Evolutionary conservation across 306 rosid genomes (phyloP).

Genomic region (Citrullus colocynthis): DNA sequence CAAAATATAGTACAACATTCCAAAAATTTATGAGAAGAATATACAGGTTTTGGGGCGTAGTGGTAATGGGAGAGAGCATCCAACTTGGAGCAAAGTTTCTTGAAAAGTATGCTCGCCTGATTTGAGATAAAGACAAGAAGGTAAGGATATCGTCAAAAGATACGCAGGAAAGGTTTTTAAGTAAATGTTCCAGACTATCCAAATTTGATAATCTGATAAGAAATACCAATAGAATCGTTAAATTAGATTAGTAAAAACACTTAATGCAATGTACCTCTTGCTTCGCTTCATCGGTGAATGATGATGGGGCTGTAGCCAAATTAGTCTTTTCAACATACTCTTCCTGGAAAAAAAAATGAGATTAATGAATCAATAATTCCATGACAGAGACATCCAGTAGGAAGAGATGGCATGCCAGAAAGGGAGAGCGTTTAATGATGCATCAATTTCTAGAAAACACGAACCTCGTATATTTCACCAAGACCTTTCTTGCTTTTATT

Average conservation of each 20-base stretch:
- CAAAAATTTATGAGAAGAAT: constrained; percentile 11
- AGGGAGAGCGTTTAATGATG: constrained; percentile 8
- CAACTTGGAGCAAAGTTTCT: constrained; percentile 63
- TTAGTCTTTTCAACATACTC: constrained; percentile 64
- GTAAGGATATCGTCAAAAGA: neutral
- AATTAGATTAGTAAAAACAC: constrained; percentile 5
- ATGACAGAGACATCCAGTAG: neutral
- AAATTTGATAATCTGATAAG: neutral
- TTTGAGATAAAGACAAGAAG: constrained; percentile 17
- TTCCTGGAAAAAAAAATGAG: constrained; percentile 41
- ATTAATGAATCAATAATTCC: neutral
- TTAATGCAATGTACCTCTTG: constrained; percentile 39
- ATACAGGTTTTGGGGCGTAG: constrained; percentile 96
- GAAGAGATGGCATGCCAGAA: neutral
- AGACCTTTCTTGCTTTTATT: constrained; percentile 87
- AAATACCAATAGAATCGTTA: neutral
- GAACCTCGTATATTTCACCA: constrained; percentile 83
- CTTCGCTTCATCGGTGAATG: constrained; percentile 61
- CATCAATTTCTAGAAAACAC: constrained; percentile 16
- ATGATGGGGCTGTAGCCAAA: constrained; percentile 40
- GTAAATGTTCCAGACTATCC: neutral
- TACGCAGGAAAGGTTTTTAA: neutral
- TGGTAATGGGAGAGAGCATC: constrained; percentile 92
- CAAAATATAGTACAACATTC: neutral
- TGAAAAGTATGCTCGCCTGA: constrained; percentile 73